These are phyloP conservation scores for Closterium sp. DNA, from an alignment of 139 green algal species.

Conservation along the genomic window DNA sequence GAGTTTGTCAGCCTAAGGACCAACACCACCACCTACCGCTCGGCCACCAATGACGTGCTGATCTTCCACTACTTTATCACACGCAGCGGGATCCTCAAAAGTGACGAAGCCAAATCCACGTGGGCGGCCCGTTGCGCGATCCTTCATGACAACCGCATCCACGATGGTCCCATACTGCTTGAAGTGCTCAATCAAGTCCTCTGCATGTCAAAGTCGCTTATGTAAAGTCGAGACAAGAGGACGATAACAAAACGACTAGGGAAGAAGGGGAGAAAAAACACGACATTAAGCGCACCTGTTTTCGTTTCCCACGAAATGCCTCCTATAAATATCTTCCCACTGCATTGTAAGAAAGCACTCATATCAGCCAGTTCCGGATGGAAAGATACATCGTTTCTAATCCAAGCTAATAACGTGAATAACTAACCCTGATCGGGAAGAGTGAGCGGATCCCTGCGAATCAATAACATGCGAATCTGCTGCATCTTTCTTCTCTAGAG, in stretches of 20 bases:
- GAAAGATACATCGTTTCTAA: neutral
- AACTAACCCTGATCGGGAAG: neutral
- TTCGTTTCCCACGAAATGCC: slow-evolving; percentile 39
- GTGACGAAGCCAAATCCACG: slow-evolving; percentile 98
- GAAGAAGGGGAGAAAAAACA: neutral
- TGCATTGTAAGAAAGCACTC: neutral
- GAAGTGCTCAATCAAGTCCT: slow-evolving; percentile 68
- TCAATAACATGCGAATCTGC: neutral
- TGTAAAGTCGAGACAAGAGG: neutral
- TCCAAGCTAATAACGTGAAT: neutral
- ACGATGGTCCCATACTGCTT: slow-evolving; percentile 76
- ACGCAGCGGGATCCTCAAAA: slow-evolving; percentile 77
- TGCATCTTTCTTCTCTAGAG: neutral
- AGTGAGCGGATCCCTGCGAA: neutral
- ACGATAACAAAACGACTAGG: neutral
- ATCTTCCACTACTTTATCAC: slow-evolving; percentile 78
- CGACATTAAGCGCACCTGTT: slow-evolving; percentile 25
- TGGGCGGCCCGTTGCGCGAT: slow-evolving; percentile 86
- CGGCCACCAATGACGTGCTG: slow-evolving; percentile 54
- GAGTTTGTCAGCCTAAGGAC: too few relatives aligned
- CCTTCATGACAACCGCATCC: slow-evolving; percentile 92
- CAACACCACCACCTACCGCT: slow-evolving; percentile 24
- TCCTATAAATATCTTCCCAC: slow-evolving; percentile 44
- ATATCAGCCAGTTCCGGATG: neutral
- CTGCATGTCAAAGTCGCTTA: slow-evolving; percentile 17